Conservation (phyloP, 805 yeast species). For the Zygosaccharomyces bailii region DNA sequence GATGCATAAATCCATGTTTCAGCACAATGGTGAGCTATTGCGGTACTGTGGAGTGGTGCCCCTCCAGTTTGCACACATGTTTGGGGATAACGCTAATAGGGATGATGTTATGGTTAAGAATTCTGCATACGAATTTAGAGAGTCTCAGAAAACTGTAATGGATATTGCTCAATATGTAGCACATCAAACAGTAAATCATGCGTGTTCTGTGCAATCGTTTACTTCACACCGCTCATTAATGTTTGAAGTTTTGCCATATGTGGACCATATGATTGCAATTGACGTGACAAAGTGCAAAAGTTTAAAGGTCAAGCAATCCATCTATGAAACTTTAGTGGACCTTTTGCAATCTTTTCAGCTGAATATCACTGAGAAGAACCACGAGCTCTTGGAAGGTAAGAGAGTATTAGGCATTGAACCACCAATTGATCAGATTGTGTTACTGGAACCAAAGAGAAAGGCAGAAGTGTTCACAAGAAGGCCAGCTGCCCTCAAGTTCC, state of each 20-base stretch:
- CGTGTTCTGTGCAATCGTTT: conserved; percentile 19
- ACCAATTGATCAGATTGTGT: conserved; percentile 29
- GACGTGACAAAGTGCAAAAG: conserved; percentile 28
- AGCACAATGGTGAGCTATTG: conserved; percentile 46
- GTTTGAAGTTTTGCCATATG: conserved; percentile 37
- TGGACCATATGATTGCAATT: conserved; percentile 32
- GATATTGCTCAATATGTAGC: conserved; percentile 32
- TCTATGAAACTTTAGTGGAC: conserved; percentile 39
- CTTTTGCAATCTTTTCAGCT: conserved; percentile 42
- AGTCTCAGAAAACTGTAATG: conserved; percentile 26
- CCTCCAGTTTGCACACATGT: conserved; percentile 59
- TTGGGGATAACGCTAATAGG: conserved; percentile 54
- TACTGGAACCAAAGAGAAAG: conserved; percentile 24
- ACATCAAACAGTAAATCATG: conserved; percentile 15
- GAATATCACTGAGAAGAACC: conserved; percentile 36
- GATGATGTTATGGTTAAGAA: conserved; percentile 32
- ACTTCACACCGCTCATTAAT: conserved; percentile 22
- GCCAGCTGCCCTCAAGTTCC: conserved; percentile 21
- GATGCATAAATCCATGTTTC: conserved; percentile 40
- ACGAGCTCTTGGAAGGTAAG: conserved; percentile 27
- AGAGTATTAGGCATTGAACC: conserved; percentile 27
- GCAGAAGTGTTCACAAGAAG: conserved; percentile 28
- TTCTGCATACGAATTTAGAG: conserved; percentile 33
- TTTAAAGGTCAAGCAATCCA: conserved; percentile 24
- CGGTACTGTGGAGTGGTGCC: conserved; percentile 57